Evolutionary conservation across 345 rosid species (phyloP), one percentile per base, ranked within the genome.

Genomic region (Lagerstroemia speciosa): DNA sequence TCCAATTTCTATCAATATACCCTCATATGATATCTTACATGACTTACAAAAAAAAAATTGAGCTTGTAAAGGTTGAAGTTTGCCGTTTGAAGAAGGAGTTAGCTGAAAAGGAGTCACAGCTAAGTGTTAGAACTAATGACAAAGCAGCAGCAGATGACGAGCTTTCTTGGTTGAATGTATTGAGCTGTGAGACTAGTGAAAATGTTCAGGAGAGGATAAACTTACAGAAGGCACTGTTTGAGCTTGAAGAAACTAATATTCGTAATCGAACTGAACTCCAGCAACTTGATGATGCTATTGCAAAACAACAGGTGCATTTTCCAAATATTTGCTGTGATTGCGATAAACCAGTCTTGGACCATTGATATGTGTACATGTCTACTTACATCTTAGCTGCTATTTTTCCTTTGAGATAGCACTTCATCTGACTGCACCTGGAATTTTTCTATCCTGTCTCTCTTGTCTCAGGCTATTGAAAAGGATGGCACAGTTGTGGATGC

Each of bases 131-230:
- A 77, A 88, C 96, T 74, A 74, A 80, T 77, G 98, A 85, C 72
- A 86, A 78, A 71, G 86, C 87, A 76, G 93, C 87, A 75, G 93
- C 83, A 19, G 93, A 85, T 74, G 84, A 86, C 82, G 98, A 93
- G 78, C 76, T 90, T 71, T 93, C 98, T 31, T 87, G 97, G 88
- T 78, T 93, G 80, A 86, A 93, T 75, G 78, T 81, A 74, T 76
- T 93, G 71, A 93, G 98, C 83, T 89, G 85, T 78, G 97, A 93
- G 78, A 93, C 86, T 61, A 87, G 96, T 72, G 98, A 93, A 87
- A 93, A 93, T 72, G 97, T 90, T 64, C 98, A 87, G 81, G 97
- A 90, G 75, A 85, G 96, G 72, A 93, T 89, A 72, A 93, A 90
- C 82, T 83, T 90, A 69, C 98, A 93, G 77, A 90, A 93, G 79